These are phyloP conservation scores for Glycine soja DNA, from an alignment of 306 rosid species.

Conservation along the genomic window DNA sequence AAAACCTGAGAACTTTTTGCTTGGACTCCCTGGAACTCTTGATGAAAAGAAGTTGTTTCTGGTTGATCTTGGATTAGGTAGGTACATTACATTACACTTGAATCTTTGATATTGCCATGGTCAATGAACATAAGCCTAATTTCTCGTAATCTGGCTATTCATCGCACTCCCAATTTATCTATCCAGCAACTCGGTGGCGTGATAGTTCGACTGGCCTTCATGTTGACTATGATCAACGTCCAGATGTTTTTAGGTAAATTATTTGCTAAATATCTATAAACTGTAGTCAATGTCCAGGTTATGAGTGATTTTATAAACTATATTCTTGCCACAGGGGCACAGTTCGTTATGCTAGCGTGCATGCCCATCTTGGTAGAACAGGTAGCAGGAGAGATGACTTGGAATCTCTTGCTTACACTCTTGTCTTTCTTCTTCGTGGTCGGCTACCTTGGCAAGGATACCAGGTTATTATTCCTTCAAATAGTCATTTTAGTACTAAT, in stretches of 20 bases:
- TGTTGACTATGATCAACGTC: constrained; percentile 96
- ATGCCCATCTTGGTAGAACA: constrained; percentile 97
- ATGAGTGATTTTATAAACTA: constrained; percentile 22
- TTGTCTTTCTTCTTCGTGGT: constrained; percentile 89
- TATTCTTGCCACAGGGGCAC: constrained; percentile 76
- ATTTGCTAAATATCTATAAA: constrained; percentile 21
- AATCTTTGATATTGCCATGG: constrained; percentile 7
- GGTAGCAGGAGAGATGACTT: constrained; percentile 96
- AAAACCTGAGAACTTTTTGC: constrained; percentile 94
- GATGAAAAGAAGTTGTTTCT: constrained; percentile 84
- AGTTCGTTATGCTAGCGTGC: constrained; percentile 93
- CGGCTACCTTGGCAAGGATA: constrained; percentile 98
- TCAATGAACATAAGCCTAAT: constrained; percentile 23
- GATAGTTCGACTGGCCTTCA: constrained; percentile 78
- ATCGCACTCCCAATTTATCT: constrained; percentile 30
- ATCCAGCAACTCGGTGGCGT: constrained; percentile 85
- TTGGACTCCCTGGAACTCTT: constrained; percentile 78
- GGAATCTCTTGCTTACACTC: constrained; percentile 94
- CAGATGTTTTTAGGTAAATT: constrained; percentile 88
- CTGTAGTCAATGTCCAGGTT: constrained; percentile 24
- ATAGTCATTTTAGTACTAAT: not conserved
- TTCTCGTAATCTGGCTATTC: constrained; percentile 20
- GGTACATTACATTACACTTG: constrained; percentile 15
- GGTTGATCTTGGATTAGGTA: constrained; percentile 95
- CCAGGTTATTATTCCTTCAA: constrained; percentile 68